Evolutionary conservation across 495 filamentous ascomycete species (phyloP), one percentile per base, ranked within the genome.

Genomic region (Xylaria acuta): DNA sequence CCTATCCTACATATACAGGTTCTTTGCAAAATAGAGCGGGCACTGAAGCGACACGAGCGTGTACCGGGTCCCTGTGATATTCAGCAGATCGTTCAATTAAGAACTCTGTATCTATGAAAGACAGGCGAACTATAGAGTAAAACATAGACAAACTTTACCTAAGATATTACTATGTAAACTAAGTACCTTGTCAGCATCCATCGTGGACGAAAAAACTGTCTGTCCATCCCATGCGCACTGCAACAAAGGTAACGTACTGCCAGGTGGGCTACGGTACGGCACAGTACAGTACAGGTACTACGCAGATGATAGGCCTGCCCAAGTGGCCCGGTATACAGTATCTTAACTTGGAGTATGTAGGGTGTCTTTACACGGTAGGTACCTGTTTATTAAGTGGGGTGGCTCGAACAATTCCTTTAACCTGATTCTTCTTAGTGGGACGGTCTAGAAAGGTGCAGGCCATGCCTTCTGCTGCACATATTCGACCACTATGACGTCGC

Each of bases 401-500:
- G 20, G 34, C 58, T 60, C 56, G 58, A 22, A 56, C 11, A 16
- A 32, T 9, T 32, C 53, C 32, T 25, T 59, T 22, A 38, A 60
- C 58, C 51, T 32, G 53, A 53, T 53, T 54, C 27, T 8, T 56
- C 27, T 32, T 56, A 56, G 53, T 30, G 11, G 18, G 27, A 18
- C 7, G 53, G 53, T 56, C 53, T 56, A 56, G 53, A 56, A 30
- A 56, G 53, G 32, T 56, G 53, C 27, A 53, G 53, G 12, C 53
- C 27, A 32, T 32, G 53, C 12, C 53, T 56, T 56, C 53, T 56
- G 27, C 53, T 56, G 53, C 53, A 56, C 12, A 32, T 32, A 2
- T 56, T 56, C n/a, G 53, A 32, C 53, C 53, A 56, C 53, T 32
- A 56, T 56, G 53, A 56, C 53, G 53, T 56, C 53, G 53, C 53